Conservation (phyloP, 148 eudicot genomes). For the Selenicereus undatus region DNA sequence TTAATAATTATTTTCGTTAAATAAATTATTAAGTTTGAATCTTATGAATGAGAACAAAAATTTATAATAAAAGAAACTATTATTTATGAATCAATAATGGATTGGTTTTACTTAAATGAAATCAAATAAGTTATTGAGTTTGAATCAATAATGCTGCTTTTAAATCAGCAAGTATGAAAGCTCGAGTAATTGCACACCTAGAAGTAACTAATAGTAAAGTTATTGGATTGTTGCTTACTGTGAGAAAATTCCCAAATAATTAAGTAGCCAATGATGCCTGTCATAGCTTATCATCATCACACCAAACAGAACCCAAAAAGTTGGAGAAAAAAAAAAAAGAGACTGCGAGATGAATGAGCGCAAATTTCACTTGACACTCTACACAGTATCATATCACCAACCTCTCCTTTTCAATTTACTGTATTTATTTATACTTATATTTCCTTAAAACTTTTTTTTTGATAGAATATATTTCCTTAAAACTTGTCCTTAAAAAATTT, state of each 20-base stretch:
- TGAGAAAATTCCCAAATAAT: conserved; percentile 21
- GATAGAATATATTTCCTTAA: no score
- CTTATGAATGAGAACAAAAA: no score
- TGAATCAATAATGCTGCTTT: neutral
- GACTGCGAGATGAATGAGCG: neutral
- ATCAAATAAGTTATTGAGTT: no score
- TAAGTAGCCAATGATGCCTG: conserved; percentile 33
- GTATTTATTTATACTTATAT: no score
- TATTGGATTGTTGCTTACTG: conserved; percentile 10
- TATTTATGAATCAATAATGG: no score
- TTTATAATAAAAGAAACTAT: no score
- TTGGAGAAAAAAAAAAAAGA: neutral
- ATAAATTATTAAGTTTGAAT: no score
- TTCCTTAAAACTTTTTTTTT: no score
- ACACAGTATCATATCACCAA: conserved; percentile 24
- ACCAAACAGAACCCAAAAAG: neutral
- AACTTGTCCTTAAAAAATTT: no score
- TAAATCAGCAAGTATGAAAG: neutral
- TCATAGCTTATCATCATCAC: conserved; percentile 27
- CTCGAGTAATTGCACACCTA: neutral
- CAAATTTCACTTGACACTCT: conserved; percentile 22
- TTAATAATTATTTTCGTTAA: no score
- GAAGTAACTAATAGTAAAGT: conserved; percentile 15
- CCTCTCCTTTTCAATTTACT: conserved; percentile 7
- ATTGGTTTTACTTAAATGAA: no score